These are phyloP conservation scores for Thalia dealbata DNA, from an alignment of 176 grass and related monocot species.

Conservation along the genomic window DNA sequence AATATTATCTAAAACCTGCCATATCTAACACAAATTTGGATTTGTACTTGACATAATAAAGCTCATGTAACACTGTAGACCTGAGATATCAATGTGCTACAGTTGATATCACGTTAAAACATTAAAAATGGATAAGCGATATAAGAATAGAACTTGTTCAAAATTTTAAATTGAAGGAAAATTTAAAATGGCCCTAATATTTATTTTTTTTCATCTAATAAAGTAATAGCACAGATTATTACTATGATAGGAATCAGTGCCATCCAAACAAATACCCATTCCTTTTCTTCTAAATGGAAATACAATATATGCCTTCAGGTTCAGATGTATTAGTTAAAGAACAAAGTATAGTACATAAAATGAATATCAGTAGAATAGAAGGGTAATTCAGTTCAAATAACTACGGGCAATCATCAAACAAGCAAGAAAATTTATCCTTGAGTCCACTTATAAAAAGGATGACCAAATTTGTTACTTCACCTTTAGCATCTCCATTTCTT, in stretches of 20 bases:
- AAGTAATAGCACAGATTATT: background rate
- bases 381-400: background rate
- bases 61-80: background rate
- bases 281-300: too few relatives aligned
- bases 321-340: background rate
- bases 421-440: background rate
- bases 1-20: background rate
- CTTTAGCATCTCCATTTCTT: constrained; percentile 98
- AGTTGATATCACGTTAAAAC: background rate
- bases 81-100: background rate
- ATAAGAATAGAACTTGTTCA: too few relatives aligned
- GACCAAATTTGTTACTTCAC: constrained; percentile 27
- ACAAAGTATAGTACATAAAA: background rate
- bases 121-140: too few relatives aligned
- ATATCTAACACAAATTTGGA: background rate
- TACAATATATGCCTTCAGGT: too few relatives aligned
- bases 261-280: background rate
- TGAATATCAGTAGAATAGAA: background rate
- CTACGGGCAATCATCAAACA: background rate
- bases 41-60: background rate
- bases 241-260: background rate
- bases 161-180: too few relatives aligned
- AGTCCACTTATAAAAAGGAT: background rate
- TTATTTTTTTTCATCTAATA: background rate
- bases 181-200: too few relatives aligned